Percentiles rank a stretch among this genome's conserved stretches.
phyloP scores from a whole-genome alignment of 306 rosid genomes.

The Pueraria montana region DNA sequence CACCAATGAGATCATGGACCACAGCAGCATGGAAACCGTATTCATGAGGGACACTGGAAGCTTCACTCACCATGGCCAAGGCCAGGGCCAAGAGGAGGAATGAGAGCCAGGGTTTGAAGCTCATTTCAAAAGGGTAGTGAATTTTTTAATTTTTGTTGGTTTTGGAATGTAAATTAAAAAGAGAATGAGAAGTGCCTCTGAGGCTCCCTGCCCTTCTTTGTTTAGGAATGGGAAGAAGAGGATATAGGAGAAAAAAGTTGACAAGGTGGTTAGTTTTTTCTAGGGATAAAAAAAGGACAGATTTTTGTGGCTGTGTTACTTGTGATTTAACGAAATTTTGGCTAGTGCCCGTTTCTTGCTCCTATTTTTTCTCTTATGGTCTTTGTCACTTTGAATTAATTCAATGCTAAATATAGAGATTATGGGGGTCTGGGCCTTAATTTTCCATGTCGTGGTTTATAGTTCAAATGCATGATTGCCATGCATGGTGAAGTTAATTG shows the following conservation, averaged over 20 bases:
- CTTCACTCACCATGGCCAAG: constrained; percentile 50
- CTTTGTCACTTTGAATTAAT: background rate
- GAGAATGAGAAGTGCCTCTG: background rate
- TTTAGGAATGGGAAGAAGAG: constrained; percentile 35
- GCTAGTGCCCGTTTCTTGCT: constrained; percentile 24
- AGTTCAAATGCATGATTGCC: background rate
- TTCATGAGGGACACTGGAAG: constrained; percentile 39
- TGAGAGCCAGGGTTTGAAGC: constrained; percentile 43
- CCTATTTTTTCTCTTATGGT: constrained; percentile 16
- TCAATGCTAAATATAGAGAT: background rate
- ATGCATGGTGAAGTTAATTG: background rate
- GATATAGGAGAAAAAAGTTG: background rate
- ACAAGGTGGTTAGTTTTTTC: constrained; percentile 24
- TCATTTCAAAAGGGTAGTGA: constrained; percentile 44
- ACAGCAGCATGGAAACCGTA: background rate
- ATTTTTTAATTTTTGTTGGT: background rate
- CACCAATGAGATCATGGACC: constrained; percentile 41
- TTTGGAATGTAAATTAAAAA: background rate
- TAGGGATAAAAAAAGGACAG: constrained; percentile 36
- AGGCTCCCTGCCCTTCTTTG: constrained; percentile 48
- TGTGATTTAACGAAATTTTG: constrained; percentile 42
- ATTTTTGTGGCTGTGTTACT: background rate
- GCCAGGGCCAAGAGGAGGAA: constrained; percentile 45
- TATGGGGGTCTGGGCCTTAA: too few relatives aligned
- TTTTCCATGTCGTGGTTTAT: background rate